These are phyloP conservation scores for Talaromyces verruculosus DNA, from an alignment of 2,329 filamentous ascomycete genomes.

Conservation along the genomic window DNA sequence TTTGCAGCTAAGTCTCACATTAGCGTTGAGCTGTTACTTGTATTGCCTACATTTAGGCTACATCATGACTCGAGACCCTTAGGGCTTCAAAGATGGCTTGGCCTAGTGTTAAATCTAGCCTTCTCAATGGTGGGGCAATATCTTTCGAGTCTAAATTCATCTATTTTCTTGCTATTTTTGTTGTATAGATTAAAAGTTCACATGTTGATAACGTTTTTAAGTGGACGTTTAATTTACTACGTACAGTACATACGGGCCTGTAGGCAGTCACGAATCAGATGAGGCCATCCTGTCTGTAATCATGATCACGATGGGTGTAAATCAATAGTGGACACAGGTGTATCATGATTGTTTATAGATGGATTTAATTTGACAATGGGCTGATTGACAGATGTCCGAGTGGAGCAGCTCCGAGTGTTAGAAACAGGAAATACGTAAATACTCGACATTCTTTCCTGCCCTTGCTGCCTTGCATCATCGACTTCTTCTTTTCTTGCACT, in stretches of 20 bases:
- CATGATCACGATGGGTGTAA: background rate
- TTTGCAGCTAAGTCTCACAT: background rate
- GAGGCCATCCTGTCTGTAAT: background rate
- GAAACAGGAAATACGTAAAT: slow-evolving; percentile 11
- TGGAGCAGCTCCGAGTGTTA: background rate
- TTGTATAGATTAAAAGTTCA: too few species aligned
- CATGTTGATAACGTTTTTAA: background rate
- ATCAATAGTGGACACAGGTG: too few species aligned
- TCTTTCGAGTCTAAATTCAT: background rate
- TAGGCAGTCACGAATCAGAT: background rate
- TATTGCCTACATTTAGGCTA: background rate
- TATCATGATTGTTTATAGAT: too few species aligned
- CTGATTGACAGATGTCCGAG: background rate
- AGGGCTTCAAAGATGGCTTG: background rate
- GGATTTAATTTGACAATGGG: too few species aligned
- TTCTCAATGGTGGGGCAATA: slow-evolving; percentile 1
- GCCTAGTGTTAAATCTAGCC: background rate
- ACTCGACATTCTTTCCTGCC: background rate
- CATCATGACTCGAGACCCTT: background rate
- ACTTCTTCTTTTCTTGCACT: background rate
- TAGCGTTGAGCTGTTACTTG: background rate
- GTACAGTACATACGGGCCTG: background rate
- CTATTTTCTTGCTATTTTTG: background rate
- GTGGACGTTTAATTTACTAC: background rate
- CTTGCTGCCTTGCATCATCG: slow-evolving; percentile 6